Evolutionary conservation across 2,329 filamentous ascomycete species (phyloP), one percentile per base, ranked within the genome.

Genomic region (Fusarium drepaniforme): DNA sequence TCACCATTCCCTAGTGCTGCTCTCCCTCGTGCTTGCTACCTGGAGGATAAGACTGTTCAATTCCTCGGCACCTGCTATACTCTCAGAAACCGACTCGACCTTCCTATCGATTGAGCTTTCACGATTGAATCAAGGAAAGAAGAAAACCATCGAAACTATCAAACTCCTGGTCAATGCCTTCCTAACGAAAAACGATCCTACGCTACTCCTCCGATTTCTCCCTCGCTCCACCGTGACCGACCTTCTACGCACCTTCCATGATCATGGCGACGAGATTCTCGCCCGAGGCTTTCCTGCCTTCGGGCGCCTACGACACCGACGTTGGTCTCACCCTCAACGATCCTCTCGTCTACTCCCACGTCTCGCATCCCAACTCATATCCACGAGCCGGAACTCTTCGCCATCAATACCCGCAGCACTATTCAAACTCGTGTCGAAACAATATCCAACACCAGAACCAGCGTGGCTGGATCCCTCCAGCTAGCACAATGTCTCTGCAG

Each of bases 231-330:
- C 58, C 44, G 51, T 49, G 30, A 61, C 66, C 63, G 35, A 67
- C 51, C 62, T 75, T 53, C 23, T 35, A 65, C 75, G 60, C 42
- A 42, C 49, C 70, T 67, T 71, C 63, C 71, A 71, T 67, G 71
- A 77, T 72, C 65, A 79, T 79, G 78, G 68, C 78, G 59, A 67
- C 75, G 60, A 77, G 75, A 46, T 63, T 80, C 53, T 75, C 74
- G 30, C 70, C 78, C 58, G 77, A 79, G 61, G 76, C 78, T 57
- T 80, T 80, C 71, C 66, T 80, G 72, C 78, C 78, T 51, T 76
- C 78, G 53, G 78, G 78, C 67, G 76, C 72, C 57, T 75, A 79
- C 67, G 76, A 80, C 49, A 57, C 68, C 58, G 76, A 78, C 60
- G 56, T 66, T 66, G 56, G 68, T 62, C 68, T 74, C 57, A 66